Conservation (phyloP, 116 monocot species). For the Zostera marina region DNA sequence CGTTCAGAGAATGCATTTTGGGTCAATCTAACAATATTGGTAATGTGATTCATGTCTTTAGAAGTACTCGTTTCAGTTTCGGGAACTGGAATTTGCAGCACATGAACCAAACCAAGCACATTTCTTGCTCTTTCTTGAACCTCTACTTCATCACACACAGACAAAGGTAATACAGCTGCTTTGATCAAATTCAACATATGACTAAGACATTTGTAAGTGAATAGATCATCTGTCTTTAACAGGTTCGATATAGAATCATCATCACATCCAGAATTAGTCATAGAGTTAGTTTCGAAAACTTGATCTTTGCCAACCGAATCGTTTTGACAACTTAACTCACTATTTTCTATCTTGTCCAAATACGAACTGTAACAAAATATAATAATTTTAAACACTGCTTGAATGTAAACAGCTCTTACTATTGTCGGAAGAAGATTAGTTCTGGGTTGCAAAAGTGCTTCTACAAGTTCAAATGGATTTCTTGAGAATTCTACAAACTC, state of each 20-base stretch:
- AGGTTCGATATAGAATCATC: constrained; percentile 1
- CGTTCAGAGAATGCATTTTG: constrained; percentile 38
- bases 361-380: constrained; percentile 36
- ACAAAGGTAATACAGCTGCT: constrained; percentile 33
- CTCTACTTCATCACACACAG: constrained; percentile 51
- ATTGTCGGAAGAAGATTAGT: constrained; percentile 42
- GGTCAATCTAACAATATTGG: constrained; percentile 25
- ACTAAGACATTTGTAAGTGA: constrained; percentile 23
- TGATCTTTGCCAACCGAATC: background rate
- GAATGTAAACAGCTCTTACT: constrained; percentile 76
- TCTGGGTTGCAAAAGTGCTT: constrained; percentile 77
- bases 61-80: constrained; percentile 11
- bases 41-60: constrained; percentile 9
- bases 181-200: constrained; percentile 48
- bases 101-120: constrained; percentile 47
- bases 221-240: constrained; percentile 10
- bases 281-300: background rate
- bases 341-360: constrained; percentile 18
- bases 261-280: background rate
- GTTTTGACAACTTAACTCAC: background rate
- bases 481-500: constrained; percentile 72
- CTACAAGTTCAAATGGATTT: constrained; percentile 65
- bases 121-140: constrained; percentile 62
- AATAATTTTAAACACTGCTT: constrained; percentile 66
- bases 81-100: constrained; percentile 20